Evolutionary conservation across 2,329 filamentous ascomycete species (phyloP).

Genomic region (Kalaharituber pfeilii): DNA sequence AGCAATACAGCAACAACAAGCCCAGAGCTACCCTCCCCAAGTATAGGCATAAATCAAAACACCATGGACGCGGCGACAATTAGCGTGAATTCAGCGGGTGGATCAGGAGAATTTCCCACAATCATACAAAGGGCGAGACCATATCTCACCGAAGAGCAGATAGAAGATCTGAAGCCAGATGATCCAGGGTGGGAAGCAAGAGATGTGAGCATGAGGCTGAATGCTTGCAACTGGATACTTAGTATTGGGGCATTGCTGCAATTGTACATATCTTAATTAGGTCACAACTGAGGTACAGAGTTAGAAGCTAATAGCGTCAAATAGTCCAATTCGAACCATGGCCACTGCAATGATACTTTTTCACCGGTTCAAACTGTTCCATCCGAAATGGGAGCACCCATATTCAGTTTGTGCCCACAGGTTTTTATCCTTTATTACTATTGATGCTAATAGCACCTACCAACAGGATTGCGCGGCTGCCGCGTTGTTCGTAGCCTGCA

Average conservation of each 20-base stretch:
- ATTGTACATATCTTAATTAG: constrained; percentile 44
- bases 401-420: constrained; percentile 35
- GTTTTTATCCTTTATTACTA: no score
- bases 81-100: no score
- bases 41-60: no score
- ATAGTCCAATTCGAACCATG: constrained; percentile 72
- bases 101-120: no score
- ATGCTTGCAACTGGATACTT: constrained; percentile 79
- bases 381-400: constrained; percentile 72
- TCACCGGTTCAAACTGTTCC: constrained; percentile 77
- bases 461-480: constrained; percentile 73
- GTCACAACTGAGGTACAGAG: constrained; percentile 5
- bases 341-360: constrained; percentile 85
- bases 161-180: constrained; percentile 53
- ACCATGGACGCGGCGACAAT: no score
- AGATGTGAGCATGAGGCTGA: constrained; percentile 64
- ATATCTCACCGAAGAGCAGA: constrained; percentile 65
- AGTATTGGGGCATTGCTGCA: constrained; percentile 61
- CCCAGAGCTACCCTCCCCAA: no score
- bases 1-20: no score
- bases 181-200: constrained; percentile 56
- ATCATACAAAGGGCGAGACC: constrained; percentile 30
- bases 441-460: no score
- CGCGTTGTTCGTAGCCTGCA: constrained; percentile 81
- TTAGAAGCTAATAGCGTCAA: no score